Conservation (phyloP, 768 basidiomycete species). For the Macrocybe gigantea region DNA sequence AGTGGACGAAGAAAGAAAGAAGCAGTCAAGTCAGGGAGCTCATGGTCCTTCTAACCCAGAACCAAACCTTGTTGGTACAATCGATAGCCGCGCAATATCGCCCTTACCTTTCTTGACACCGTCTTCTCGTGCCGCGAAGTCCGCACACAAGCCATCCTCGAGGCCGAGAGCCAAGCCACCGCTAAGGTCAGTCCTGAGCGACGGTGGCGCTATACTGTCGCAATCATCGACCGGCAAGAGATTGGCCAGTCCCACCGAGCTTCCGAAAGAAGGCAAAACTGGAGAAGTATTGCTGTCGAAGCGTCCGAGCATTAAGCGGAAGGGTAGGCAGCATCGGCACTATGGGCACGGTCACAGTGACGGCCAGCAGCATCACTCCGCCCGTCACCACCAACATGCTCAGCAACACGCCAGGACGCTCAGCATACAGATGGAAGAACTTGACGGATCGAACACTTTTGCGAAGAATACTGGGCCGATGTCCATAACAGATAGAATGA, state of each 20-base stretch:
- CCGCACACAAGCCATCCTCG: conserved; percentile 1
- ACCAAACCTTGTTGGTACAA: no score
- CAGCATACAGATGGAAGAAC: no score
- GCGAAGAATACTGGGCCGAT: no score
- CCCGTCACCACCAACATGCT: no score
- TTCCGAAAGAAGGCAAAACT: conserved; percentile 52
- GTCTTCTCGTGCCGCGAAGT: not conserved
- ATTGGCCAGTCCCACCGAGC: conserved; percentile 66
- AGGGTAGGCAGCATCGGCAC: conserved; percentile 6
- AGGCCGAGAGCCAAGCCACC: conserved; percentile 1
- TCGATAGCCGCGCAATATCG: no score
- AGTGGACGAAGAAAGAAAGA: conserved; percentile 56
- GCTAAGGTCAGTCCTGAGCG: conserved; percentile 2
- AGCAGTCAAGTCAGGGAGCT: conserved; percentile 8
- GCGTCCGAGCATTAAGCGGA: conserved; percentile 61
- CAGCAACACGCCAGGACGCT: no score
- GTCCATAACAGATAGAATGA: no score
- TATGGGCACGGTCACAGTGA: no score
- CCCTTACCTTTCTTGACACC: no score
- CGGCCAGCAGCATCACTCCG: not conserved
- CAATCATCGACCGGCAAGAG: conserved; percentile 52
- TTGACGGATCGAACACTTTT: no score
- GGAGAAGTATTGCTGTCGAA: conserved; percentile 55
- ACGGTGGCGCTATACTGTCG: conserved; percentile 9
- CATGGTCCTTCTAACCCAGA: not conserved